A percentile compares a stretch with the other conserved stretches of the same genome.
Evolutionary conservation across 2,329 filamentous ascomycete genomes (phyloP).

Genomic region (Fusarium sp.): DNA sequence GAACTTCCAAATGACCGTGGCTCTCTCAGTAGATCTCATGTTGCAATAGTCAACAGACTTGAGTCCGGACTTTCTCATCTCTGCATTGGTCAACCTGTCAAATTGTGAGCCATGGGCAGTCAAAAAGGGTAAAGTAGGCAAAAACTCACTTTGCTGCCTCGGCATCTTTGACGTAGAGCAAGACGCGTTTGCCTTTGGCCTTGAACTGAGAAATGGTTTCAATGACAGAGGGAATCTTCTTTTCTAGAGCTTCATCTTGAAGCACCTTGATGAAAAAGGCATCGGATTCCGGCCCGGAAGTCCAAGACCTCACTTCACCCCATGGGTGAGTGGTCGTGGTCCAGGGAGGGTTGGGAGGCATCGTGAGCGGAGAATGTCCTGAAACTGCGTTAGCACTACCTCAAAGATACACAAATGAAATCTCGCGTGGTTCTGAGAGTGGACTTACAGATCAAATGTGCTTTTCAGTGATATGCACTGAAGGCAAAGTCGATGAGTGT

Average conservation of each 20-base stretch:
- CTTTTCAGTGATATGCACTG: too few species aligned
- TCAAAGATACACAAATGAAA: too few species aligned
- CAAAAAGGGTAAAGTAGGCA: neutral
- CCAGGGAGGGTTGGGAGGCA: too few species aligned
- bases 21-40: neutral
- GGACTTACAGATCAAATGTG: too few species aligned
- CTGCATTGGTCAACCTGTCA: neutral
- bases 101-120: neutral
- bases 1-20: accelerated
- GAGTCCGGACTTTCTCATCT: neutral
- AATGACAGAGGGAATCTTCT: neutral
- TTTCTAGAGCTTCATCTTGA: neutral
- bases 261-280: neutral
- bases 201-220: too few species aligned
- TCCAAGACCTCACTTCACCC: neutral
- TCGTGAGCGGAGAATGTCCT: too few species aligned
- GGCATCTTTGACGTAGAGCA: neutral
- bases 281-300: too few species aligned
- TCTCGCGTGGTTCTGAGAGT: too few species aligned
- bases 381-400: too few species aligned
- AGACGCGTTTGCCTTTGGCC: neutral
- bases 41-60: neutral
- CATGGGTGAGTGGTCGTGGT: too few species aligned
- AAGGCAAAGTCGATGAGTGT: too few species aligned
- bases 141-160: neutral